Evolutionary conservation across 176 grass and related monocot genomes (phyloP), one percentile per base, ranked within the genome.

Genomic region (Musa acuminata): DNA sequence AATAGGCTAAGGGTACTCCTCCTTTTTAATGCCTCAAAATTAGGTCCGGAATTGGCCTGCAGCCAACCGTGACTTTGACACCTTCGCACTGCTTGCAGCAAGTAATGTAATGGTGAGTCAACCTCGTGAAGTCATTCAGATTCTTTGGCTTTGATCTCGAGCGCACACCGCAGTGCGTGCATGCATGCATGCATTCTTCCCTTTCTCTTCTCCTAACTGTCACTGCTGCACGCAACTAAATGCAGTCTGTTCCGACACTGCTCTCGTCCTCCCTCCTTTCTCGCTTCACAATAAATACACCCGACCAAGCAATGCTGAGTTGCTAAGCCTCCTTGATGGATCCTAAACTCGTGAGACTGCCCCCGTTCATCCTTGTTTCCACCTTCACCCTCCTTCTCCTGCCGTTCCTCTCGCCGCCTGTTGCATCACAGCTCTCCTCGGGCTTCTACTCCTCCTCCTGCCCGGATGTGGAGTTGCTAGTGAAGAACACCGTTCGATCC

Each of bases 361-460:
- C 49, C 20, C 67, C n/a, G 0, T 0, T 8, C 35, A 50, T 70
- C 48, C 67, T 9, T n/a, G 2, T 70, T 70, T 70, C 48, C 48
- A 20, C 9, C 29, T 70, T 55, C 72, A 20, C 8, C 17, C 51
- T 52, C 69, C 0, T 23, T 13, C 22, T 74, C 0, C 13, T 79
- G 27, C 11, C 63, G 19, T 14, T 87, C 51, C 23, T 83, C 49
- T 77, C 69, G 8, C 59, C 76, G 26, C 62, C 64, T 83, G 24
- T 67, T 49, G 16, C 72, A 2, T 23, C 72, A n/a, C 71, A 87
- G 8, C 90, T 98, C 63, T 93, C 87, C 8, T 74, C 82, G 2
- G 77, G 78, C 55, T 98, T 89, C 86, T 98, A 98, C 79, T 60
- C 94, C 9, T 8, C 75, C 11, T 87, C 94, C 11, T 98, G 94